Percentiles rank a stretch among this genome's conserved stretches.
phyloP scores from a whole-genome alignment of 495 filamentous ascomycete species.

The Podospora pseudopauciseta region DNA sequence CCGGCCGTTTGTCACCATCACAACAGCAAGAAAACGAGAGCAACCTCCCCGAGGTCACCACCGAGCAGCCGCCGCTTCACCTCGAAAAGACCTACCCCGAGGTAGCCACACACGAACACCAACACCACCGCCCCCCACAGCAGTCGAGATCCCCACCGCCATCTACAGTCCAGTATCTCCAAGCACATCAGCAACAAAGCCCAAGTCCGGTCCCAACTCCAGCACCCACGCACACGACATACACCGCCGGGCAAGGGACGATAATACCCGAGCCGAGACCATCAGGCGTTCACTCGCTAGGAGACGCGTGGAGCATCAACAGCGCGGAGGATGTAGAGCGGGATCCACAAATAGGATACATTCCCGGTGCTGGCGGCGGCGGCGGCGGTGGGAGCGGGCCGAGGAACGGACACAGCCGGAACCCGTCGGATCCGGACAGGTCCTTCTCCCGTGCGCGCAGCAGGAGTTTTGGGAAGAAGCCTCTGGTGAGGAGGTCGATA shows the following conservation, averaged over 20 bases:
- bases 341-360: background rate
- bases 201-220: background rate
- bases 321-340: background rate
- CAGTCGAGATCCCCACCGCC: background rate
- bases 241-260: background rate
- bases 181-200: background rate
- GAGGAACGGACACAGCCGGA: background rate
- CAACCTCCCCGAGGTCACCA: slow-evolving; percentile 4
- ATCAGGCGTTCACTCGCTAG: slow-evolving; percentile 14
- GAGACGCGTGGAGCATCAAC: slow-evolving; percentile 15
- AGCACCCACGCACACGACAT: background rate
- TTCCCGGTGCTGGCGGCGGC: background rate
- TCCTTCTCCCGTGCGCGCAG: background rate
- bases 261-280: background rate
- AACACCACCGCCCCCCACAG: slow-evolving; percentile 1
- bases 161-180: background rate
- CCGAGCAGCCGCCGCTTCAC: slow-evolving; percentile 1
- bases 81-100: slow-evolving; percentile 22
- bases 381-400: background rate
- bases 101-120: slow-evolving; percentile 6
- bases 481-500: slow-evolving; percentile 10
- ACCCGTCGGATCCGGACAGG: background rate
- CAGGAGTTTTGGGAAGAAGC: background rate
- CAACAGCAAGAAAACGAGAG: background rate
- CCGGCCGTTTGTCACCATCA: background rate